phyloP scores from a whole-genome alignment of 2,329 filamentous ascomycete genomes.

The Paecilomyces sp. region DNA sequence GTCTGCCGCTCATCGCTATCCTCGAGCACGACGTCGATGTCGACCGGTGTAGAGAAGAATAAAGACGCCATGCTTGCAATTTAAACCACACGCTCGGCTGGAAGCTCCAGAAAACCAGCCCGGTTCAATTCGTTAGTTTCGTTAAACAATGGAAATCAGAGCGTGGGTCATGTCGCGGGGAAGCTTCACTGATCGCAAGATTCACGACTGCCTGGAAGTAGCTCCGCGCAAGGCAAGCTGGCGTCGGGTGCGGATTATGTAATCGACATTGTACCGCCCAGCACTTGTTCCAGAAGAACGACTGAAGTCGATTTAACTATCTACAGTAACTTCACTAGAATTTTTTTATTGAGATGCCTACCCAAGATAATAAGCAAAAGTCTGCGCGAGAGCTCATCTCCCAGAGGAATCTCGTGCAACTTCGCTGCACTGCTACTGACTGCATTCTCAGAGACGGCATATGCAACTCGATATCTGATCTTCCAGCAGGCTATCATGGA shows the following conservation, averaged over 20 bases:
- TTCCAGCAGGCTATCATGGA: not conserved
- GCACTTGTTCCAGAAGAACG: not conserved
- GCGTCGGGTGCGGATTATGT: conserved; percentile 9
- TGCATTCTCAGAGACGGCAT: not conserved
- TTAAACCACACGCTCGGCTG: not conserved
- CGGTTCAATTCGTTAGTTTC: conserved; percentile 2
- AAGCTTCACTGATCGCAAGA: not conserved
- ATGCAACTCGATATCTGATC: not conserved
- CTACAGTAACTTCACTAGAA: no score
- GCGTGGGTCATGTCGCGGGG: conserved; percentile 6
- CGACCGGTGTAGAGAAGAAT: conserved; percentile 96
- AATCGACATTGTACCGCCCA: conserved; percentile 4
- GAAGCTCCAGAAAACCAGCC: not conserved
- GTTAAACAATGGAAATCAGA: conserved; percentile 7
- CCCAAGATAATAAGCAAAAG: not conserved
- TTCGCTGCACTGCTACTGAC: not conserved
- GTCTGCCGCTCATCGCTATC: conserved; percentile 90
- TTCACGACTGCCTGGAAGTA: conserved; percentile 5
- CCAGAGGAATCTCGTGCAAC: not conserved
- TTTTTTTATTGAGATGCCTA: not conserved
- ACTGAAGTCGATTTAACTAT: not conserved
- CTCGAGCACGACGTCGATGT: conserved; percentile 97
- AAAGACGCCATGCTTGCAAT: conserved; percentile 75
- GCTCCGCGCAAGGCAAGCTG: not conserved
- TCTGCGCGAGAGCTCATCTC: not conserved